A percentile compares a stretch with the other conserved stretches of the same genome.
These are phyloP conservation scores for Bondarzewia mesenterica DNA, from an alignment of 1,284 basidiomycete species.

Conservation along the genomic window DNA sequence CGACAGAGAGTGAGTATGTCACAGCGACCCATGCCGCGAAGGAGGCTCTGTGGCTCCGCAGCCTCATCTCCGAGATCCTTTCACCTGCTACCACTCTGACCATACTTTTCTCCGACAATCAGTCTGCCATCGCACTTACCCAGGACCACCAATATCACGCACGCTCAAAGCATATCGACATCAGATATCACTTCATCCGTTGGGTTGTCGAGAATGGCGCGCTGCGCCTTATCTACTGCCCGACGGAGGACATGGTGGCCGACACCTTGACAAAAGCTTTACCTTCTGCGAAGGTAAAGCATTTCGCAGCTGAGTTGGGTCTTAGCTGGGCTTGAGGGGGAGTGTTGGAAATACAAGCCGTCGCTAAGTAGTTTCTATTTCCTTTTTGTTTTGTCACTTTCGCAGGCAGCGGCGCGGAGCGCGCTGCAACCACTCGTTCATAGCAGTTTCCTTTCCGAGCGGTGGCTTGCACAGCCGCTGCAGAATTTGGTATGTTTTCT, in stretches of 20 bases:
- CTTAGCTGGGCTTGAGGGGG: constrained; percentile 4
- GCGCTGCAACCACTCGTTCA: no score
- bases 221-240: constrained; percentile 16
- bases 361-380: no score
- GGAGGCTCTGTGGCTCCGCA: no score
- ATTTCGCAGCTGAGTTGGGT: neutral
- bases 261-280: constrained; percentile 12
- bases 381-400: no score
- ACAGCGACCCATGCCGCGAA: constrained; percentile 4
- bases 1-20: constrained; percentile 5
- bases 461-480: no score
- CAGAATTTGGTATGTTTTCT: no score
- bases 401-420: no score
- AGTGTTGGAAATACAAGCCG: no score
- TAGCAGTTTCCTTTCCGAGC: no score
- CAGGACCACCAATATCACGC: constrained; percentile 14
- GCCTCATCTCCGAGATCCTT: neutral
- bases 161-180: constrained; percentile 35
- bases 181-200: constrained; percentile 28
- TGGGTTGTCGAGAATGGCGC: constrained; percentile 17
- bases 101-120: constrained; percentile 1
- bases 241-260: constrained; percentile 19
- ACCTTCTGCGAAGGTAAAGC: constrained; percentile 3
- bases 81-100: neutral
- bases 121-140: constrained; percentile 1